A percentile compares a stretch with the other conserved stretches of the same genome.
phyloP scores from a whole-genome alignment of 2,329 filamentous ascomycete species.

The Pezicula carpinea region DNA sequence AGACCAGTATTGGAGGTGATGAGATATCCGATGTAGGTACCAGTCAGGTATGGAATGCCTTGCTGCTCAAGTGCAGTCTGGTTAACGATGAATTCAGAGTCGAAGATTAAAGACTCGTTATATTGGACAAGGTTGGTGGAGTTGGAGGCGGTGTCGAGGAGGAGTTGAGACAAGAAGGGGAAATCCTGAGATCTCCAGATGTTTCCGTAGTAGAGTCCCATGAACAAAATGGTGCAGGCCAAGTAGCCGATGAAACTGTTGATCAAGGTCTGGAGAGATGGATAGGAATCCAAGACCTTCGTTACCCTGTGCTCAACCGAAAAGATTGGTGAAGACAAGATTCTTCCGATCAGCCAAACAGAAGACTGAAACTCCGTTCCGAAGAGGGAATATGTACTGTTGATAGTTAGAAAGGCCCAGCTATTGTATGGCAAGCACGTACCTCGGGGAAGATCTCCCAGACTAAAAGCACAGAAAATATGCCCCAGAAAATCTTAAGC shows the following conservation, averaged over 20 bases:
- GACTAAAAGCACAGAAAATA: constrained; percentile 35
- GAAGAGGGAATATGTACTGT: constrained; percentile 34
- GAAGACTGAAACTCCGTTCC: constrained; percentile 35
- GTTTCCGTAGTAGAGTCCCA: constrained; percentile 37
- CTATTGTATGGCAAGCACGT: background rate
- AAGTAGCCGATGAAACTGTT: constrained; percentile 14
- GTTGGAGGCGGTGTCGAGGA: constrained; percentile 32
- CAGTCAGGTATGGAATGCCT: constrained; percentile 36
- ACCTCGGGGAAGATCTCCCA: constrained; percentile 43
- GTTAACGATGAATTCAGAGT: constrained; percentile 33
- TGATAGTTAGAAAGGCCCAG: background rate
- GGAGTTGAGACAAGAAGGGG: constrained; percentile 36
- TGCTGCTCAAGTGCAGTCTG: constrained; percentile 27
- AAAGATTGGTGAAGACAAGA: constrained; percentile 40
- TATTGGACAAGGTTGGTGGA: constrained; percentile 31
- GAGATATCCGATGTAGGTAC: constrained; percentile 31
- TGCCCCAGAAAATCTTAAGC: constrained; percentile 34
- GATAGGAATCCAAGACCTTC: constrained; percentile 36
- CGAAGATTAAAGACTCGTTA: constrained; percentile 38
- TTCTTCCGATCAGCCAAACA: constrained; percentile 38
- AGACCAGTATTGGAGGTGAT: constrained; percentile 38
- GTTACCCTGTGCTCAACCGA: constrained; percentile 39
- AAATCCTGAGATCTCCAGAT: constrained; percentile 34
- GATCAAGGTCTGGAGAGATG: constrained; percentile 28
- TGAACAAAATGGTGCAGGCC: constrained; percentile 27